Evolutionary conservation across 306 rosid genomes (phyloP), one percentile per base, ranked within the genome.

Genomic region (Abrus pulchellus): DNA sequence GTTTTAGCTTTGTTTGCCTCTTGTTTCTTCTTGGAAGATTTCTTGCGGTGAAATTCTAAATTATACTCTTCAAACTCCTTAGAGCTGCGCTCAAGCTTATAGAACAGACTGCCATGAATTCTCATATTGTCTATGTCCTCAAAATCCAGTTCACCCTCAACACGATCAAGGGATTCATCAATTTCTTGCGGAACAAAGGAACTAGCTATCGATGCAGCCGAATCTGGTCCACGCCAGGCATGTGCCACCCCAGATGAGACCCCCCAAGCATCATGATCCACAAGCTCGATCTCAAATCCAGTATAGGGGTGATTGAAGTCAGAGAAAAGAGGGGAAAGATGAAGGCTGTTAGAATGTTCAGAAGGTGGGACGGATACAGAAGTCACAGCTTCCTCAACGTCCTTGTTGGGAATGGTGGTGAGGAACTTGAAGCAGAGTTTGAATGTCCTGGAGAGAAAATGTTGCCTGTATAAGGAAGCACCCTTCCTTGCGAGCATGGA

Each of bases 11-110:
- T 84, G 69, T 55, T 77, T 41, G 76, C 84, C 65, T 78, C 83
- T 10, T 88, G 84, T 75, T 71, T 84, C 34, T 52, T 85, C 79
- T 80, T 89, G 7, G 85, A 72, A 64, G 91, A 80, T 79, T 93
- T 93, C 91, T 84, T 91, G 8, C 88, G 47, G 71, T 88, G 97
- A 79, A 95, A 93, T 11, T 95, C 96, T 3, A 85, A 78, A 63
- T 71, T 91, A 74, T 90, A 91, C 86, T 95, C 99, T 81, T 95
- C 97, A 83, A 76, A 95, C 88, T 95, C 97, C 78, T 88, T 90
- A 75, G 98, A 91, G 74, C 88, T 86, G 1, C 88, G 89, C 57
- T 95, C 96, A 20, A 95, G 92, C 85, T 93, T 93, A 68, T 75
- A 95, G 64, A 93, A 91, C 29, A 93, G 88, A 75, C 63, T 88